Evolutionary conservation across 2,329 filamentous ascomycete species (phyloP).

Genomic region (Magnaporthales sp.): DNA sequence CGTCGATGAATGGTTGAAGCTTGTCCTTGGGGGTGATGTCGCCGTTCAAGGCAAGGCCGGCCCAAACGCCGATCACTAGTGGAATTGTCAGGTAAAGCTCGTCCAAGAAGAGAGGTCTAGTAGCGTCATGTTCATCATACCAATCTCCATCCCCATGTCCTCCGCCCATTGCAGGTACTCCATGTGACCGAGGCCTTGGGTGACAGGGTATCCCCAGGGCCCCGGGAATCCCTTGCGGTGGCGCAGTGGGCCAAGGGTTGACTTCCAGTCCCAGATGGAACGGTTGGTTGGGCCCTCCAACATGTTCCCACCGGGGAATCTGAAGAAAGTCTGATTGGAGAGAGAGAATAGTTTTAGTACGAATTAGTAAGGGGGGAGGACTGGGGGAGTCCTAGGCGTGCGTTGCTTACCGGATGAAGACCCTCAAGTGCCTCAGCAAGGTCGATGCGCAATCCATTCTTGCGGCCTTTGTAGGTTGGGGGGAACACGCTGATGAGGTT

Average conservation of each 20-base stretch:
- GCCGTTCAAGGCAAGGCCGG: constrained; percentile 45
- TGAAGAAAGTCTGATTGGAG: constrained; percentile 37
- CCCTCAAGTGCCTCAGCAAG: constrained; percentile 32
- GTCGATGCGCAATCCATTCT: constrained; percentile 49
- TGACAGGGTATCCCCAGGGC: constrained; percentile 53
- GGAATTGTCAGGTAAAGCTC: background rate
- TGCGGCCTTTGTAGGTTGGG: constrained; percentile 46
- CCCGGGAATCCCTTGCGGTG: constrained; percentile 46
- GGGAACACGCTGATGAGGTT: constrained; percentile 54
- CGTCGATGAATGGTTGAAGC: constrained; percentile 47
- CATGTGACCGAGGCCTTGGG: constrained; percentile 51
- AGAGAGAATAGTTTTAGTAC: background rate
- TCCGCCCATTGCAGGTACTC: constrained; percentile 55
- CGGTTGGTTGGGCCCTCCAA: constrained; percentile 36
- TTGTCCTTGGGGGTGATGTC: constrained; percentile 40
- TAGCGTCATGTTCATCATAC: constrained; percentile 15
- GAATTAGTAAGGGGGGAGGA: background rate
- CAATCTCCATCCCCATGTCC: constrained; percentile 48
- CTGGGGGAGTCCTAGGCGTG: too few relatives aligned
- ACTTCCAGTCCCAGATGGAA: constrained; percentile 42
- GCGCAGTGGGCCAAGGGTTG: constrained; percentile 44
- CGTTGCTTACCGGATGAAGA: constrained; percentile 11
- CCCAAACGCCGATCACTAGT: constrained; percentile 42
- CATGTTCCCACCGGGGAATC: constrained; percentile 59
- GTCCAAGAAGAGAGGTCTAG: background rate